Percentiles rank a stretch among this genome's conserved stretches.
These are phyloP conservation scores for Jatropha curcas DNA, from an alignment of 345 rosid genomes.

Conservation along the genomic window DNA sequence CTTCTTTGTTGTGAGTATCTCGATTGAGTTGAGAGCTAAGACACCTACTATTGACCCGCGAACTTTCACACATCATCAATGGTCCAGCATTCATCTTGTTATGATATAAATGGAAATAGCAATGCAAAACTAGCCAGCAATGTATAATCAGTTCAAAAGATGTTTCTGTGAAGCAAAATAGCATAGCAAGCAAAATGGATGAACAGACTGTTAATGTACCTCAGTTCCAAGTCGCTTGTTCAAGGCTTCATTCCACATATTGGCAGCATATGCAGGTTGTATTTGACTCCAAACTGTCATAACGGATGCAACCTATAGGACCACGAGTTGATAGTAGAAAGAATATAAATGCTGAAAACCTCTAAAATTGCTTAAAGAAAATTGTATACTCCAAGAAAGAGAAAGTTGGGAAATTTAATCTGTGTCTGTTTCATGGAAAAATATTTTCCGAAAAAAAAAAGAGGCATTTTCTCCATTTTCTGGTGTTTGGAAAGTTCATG, in stretches of 20 bases:
- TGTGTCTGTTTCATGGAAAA: background rate
- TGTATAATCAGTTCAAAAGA: too few relatives aligned
- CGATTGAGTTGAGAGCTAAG: too few relatives aligned
- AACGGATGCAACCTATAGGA: slow-evolving; percentile 83
- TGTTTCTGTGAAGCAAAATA: background rate
- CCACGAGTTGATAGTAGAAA: slow-evolving; percentile 18
- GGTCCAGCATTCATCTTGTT: background rate
- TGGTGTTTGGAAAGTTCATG: background rate
- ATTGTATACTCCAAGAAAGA: background rate
- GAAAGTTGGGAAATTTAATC: background rate
- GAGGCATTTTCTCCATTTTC: background rate
- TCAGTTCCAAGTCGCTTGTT: slow-evolving; percentile 91
- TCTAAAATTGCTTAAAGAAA: background rate
- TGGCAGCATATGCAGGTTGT: slow-evolving; percentile 92
- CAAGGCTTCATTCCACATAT: slow-evolving; percentile 94
- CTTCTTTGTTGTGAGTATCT: too few relatives aligned
- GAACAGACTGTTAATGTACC: slow-evolving; percentile 35
- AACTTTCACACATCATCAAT: background rate
- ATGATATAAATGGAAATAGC: too few relatives aligned
- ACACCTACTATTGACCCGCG: background rate
- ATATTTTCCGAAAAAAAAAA: too few relatives aligned
- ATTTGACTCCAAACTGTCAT: slow-evolving; percentile 93
- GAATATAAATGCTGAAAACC: background rate
- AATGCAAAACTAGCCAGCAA: too few relatives aligned
- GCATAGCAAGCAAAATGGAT: background rate